Evolutionary conservation across 345 rosid genomes (phyloP).

Genomic region (Raphanus raphanistrum): DNA sequence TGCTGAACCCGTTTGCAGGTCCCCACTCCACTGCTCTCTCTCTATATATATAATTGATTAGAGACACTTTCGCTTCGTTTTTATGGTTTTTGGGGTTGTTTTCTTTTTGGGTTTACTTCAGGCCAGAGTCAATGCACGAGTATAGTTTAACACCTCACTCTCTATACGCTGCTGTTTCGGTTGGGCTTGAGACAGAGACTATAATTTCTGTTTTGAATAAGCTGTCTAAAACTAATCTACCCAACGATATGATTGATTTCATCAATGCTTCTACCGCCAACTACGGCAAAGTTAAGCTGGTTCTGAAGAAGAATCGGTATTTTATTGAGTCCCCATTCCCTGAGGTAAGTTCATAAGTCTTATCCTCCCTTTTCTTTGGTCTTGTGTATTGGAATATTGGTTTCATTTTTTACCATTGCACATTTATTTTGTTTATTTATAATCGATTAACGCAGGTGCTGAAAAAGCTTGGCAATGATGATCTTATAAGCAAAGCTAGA

Average conservation of each 20-base stretch:
- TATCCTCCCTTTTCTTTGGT: constrained; percentile 20
- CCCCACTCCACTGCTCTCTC: constrained; percentile 14
- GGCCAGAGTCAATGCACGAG: constrained; percentile 99
- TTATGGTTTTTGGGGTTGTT: neutral
- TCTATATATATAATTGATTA: neutral
- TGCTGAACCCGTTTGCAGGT: constrained; percentile 99
- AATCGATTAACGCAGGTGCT: constrained; percentile 59
- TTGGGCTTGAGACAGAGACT: constrained; percentile 93
- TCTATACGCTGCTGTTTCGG: constrained; percentile 92
- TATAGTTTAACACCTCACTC: constrained; percentile 95
- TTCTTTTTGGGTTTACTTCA: constrained; percentile 23
- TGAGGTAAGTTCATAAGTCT: constrained; percentile 51
- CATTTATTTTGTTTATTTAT: neutral
- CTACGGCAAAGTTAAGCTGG: constrained; percentile 97
- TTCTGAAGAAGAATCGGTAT: constrained; percentile 87
- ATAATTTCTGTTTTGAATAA: constrained; percentile 80
- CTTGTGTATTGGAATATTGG: neutral
- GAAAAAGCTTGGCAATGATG: constrained; percentile 75
- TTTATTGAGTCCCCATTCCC: constrained; percentile 92
- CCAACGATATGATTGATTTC: constrained; percentile 85
- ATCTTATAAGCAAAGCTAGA: constrained; percentile 67
- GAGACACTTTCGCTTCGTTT: neutral
- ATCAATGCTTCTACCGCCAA: constrained; percentile 87
- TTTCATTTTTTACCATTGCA: neutral
- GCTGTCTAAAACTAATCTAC: constrained; percentile 89